Percentiles rank a stretch among this genome's conserved stretches.
These are phyloP conservation scores for Penicillium macrosclerotiorum DNA, from an alignment of 495 filamentous ascomycete species.

Conservation along the genomic window DNA sequence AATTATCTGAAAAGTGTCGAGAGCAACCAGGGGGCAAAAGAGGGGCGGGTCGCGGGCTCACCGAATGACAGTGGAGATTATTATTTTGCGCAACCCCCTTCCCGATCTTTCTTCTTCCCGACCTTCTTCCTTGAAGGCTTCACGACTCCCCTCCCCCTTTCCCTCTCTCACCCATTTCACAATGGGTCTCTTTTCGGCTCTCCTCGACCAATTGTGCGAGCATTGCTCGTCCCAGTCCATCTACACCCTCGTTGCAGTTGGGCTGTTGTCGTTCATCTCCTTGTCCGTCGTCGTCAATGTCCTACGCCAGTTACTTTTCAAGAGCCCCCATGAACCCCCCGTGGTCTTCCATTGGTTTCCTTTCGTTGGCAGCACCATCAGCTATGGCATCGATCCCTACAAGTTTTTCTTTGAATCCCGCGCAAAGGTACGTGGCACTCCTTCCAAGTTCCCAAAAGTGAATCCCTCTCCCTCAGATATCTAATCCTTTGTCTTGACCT, in stretches of 20 bases:
- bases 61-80: constrained; percentile 28
- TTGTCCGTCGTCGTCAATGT: constrained; percentile 58
- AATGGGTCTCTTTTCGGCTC: constrained; percentile 41
- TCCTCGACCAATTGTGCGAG: constrained; percentile 39
- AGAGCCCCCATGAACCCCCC: constrained; percentile 60
- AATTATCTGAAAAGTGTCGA: too few relatives aligned
- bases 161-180: neutral
- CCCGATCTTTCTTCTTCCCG: constrained; percentile 10
- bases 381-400: constrained; percentile 64
- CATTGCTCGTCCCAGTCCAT: constrained; percentile 39
- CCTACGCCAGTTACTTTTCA: constrained; percentile 66
- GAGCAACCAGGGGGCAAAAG: neutral
- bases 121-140: constrained; percentile 2
- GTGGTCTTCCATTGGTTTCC: constrained; percentile 67
- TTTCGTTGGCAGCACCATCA: constrained; percentile 60
- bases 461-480: neutral
- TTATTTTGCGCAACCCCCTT: constrained; percentile 17
- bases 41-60: constrained; percentile 20
- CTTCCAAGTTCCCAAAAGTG: neutral
- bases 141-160: neutral
- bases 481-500: constrained; percentile 8
- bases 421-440: constrained; percentile 54
- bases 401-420: constrained; percentile 57
- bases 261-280: constrained; percentile 31
- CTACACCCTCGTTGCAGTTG: constrained; percentile 27